Evolutionary conservation across 148 eudicot species (phyloP).

Genomic region (Chenopodium formosanum): DNA sequence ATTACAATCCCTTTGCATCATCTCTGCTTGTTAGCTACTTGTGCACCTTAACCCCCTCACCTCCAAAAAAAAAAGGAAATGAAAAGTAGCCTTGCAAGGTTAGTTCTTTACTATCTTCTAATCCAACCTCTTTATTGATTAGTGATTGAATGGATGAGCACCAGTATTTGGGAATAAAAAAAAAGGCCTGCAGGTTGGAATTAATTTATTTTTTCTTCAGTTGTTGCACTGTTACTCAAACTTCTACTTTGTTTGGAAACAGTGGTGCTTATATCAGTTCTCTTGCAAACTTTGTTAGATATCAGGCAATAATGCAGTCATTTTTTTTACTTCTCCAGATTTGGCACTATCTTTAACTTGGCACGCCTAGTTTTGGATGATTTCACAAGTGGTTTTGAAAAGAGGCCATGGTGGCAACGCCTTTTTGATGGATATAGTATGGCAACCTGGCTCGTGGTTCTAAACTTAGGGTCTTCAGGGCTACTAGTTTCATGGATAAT

Average conservation of each 20-base stretch:
- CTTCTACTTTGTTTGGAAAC: neutral
- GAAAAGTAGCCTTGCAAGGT: neutral
- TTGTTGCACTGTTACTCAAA: neutral
- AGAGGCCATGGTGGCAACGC: slow-evolving; percentile 94
- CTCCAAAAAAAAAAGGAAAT: neutral
- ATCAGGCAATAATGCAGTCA: slow-evolving; percentile 1
- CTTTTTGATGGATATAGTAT: slow-evolving; percentile 79
- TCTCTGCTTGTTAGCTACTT: neutral
- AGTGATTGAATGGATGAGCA: neutral
- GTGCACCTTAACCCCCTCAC: neutral
- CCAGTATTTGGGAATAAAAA: too few relatives aligned
- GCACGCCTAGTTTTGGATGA: slow-evolving; percentile 74
- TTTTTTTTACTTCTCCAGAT: slow-evolving; percentile 39
- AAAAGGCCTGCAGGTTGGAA: neutral
- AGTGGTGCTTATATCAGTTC: neutral
- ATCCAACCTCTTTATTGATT: neutral
- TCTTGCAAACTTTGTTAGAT: slow-evolving; percentile 2
- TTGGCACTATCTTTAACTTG: slow-evolving; percentile 90
- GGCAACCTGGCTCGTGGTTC: slow-evolving; percentile 91
- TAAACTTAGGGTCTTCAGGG: slow-evolving; percentile 94
- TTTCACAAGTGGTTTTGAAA: slow-evolving; percentile 80
- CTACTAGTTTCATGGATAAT: slow-evolving; percentile 94
- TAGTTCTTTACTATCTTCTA: too few relatives aligned
- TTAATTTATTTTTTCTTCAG: neutral
- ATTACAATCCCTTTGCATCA: neutral